phyloP scores from a whole-genome alignment of 371 early-diverging fungal species.

The Fennellomyces sp. region DNA sequence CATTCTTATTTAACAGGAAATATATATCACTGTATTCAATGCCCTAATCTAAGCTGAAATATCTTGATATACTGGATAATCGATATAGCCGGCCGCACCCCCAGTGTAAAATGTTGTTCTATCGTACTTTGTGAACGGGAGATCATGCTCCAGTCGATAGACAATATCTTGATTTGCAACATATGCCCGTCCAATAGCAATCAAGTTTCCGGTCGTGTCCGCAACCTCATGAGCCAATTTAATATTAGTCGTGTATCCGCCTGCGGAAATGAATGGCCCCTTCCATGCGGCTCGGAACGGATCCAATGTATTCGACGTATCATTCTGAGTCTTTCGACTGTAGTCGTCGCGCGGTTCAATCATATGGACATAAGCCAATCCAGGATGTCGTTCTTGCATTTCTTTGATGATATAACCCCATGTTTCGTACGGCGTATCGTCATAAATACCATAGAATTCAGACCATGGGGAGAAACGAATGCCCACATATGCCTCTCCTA shows the following conservation, averaged over 20 bases:
- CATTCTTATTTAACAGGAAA: too few species aligned
- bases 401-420: constrained; percentile 25
- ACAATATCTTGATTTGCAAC: constrained; percentile 40
- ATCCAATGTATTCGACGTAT: constrained; percentile 14
- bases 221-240: constrained; percentile 16
- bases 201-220: constrained; percentile 23
- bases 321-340: neutral
- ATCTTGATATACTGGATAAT: constrained; percentile 30
- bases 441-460: constrained; percentile 18
- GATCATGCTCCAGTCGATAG: constrained; percentile 23
- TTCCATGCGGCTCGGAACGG: constrained; percentile 33
- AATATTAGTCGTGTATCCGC: constrained; percentile 22
- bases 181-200: constrained; percentile 33
- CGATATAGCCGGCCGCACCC: constrained; percentile 20
- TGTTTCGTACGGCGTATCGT: constrained; percentile 35
- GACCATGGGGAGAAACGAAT: constrained; percentile 26
- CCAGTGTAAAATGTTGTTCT: constrained; percentile 26
- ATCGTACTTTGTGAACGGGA: constrained; percentile 23
- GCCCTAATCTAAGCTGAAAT: too few species aligned
- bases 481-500: constrained; percentile 14
- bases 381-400: constrained; percentile 20
- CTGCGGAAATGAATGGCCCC: constrained; percentile 28
- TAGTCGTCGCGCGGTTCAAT: constrained; percentile 28
- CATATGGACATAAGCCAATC: constrained; percentile 36
- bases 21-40: neutral